phyloP scores from a whole-genome alignment of 2,329 filamentous ascomycete species.

The Fusarium setosum region DNA sequence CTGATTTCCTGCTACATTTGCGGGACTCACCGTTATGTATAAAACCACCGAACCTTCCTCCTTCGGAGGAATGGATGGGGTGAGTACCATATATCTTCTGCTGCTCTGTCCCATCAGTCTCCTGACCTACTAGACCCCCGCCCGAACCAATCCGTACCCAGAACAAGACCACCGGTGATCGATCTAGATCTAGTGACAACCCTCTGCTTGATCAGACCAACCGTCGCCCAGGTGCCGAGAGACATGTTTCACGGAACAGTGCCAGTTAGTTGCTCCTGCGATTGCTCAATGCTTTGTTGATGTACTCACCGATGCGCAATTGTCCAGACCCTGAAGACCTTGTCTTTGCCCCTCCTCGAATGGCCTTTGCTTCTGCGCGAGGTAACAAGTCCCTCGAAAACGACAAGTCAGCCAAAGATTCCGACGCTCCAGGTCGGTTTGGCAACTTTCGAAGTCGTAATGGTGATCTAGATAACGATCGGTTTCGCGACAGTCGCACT shows the following conservation, averaged over 20 bases:
- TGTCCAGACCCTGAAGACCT: constrained; percentile 78
- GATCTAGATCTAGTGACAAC: constrained; percentile 57
- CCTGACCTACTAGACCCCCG: constrained; percentile 52
- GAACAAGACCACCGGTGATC: constrained; percentile 57
- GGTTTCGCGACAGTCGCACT: constrained; percentile 63
- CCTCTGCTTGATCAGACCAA: constrained; percentile 61
- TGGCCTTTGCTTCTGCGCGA: constrained; percentile 82
- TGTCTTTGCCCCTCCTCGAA: constrained; percentile 85
- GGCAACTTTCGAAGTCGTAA: constrained; percentile 64
- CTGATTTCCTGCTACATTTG: constrained; percentile 80
- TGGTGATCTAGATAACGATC: constrained; percentile 63
- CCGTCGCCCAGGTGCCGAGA: constrained; percentile 63
- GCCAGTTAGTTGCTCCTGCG: constrained; percentile 59
- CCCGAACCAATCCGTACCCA: constrained; percentile 59
- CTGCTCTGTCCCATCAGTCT: constrained; percentile 27
- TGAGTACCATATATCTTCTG: constrained; percentile 56
- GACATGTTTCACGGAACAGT: constrained; percentile 66
- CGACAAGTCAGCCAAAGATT: constrained; percentile 65
- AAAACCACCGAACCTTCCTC: constrained; percentile 83
- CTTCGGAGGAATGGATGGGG: constrained; percentile 97
- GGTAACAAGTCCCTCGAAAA: constrained; percentile 62
- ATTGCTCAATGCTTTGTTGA: background rate
- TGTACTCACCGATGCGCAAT: constrained; percentile 27
- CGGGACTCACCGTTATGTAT: constrained; percentile 84
- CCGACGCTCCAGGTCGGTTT: constrained; percentile 68